Conservation (phyloP, 2,329 filamentous ascomycete genomes). For the Fusarium albosuccineum region DNA sequence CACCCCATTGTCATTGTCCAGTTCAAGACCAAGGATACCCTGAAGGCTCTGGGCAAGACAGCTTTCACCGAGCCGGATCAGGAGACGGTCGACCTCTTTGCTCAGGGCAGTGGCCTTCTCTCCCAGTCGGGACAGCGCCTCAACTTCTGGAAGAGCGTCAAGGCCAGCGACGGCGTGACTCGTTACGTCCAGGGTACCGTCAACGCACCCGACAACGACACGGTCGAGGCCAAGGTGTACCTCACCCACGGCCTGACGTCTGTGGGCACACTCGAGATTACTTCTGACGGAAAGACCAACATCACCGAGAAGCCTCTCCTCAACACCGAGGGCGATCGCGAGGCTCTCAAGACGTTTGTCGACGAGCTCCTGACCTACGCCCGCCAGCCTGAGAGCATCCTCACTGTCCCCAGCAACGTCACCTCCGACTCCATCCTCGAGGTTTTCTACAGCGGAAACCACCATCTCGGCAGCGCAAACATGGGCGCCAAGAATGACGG, state of each 20-base stretch:
- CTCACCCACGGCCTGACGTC: constrained; percentile 64
- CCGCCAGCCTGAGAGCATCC: constrained; percentile 35
- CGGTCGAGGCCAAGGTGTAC: constrained; percentile 62
- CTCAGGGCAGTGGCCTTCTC: constrained; percentile 55
- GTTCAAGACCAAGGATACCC: constrained; percentile 45
- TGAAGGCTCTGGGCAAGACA: constrained; percentile 36
- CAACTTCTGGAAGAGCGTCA: constrained; percentile 61
- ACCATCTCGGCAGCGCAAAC: constrained; percentile 49
- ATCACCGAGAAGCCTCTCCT: constrained; percentile 54
- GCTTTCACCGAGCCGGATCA: constrained; percentile 46
- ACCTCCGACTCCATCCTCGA: constrained; percentile 44
- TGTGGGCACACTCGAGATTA: constrained; percentile 58
- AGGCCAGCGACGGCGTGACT: constrained; percentile 53
- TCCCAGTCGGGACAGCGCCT: constrained; percentile 59
- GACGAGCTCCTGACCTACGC: constrained; percentile 45
- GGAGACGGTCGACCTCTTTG: constrained; percentile 48
- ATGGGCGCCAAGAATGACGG: constrained; percentile 51
- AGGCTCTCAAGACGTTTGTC: constrained; percentile 45
- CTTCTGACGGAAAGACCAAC: constrained; percentile 54
- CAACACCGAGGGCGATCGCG: constrained; percentile 49
- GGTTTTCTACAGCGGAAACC: constrained; percentile 44
- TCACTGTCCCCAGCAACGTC: constrained; percentile 39
- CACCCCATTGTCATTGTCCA: constrained; percentile 56
- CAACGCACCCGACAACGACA: constrained; percentile 57
- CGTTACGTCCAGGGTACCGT: constrained; percentile 59